Evolutionary conservation across 441 rosid species (phyloP), one percentile per base, ranked within the genome.

Genomic region (Gossypium gossypioides): DNA sequence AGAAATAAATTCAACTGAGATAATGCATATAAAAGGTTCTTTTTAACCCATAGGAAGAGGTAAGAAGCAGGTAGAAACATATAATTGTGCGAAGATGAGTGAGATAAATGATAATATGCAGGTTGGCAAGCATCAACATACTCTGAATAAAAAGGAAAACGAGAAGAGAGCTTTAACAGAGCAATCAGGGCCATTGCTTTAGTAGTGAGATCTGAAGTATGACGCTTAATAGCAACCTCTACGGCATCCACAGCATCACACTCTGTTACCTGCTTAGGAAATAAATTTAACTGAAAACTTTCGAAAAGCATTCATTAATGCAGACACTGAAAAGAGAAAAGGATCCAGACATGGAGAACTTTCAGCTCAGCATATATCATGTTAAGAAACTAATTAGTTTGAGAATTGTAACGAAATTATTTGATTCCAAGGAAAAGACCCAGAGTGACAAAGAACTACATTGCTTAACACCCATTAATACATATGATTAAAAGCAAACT

Each of bases 171-270:
- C 85, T 95, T 95, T 77, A 95, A 83, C 48, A 92, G 80, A 80
- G 98, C 92, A 76, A 91, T 77, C 82, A 91, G 79, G 75, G 93
- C 96, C 99, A 91, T 95, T 13, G 96, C 83, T 81, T 87, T 96
- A 42, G 99, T 92, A 12, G 87, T 84, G 73, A 89, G 83, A 85
- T 93, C 97, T 12, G 88, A 87, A 76, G 79, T 75, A 79, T 96
- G 89, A 62, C 81, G 88, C 78, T 84, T 88, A 68, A 93, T 80
- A 60, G 94, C 89, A 71, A 74, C 77, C 85, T 90, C 97, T 15
- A 87, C 73, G 66, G 86, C 88, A 85, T 91, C 97, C 81, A 91
- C 92, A 57, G 97, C 90, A 83, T 96, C 95, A 72, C 86, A 85
- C 78, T 93, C 99, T 22, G 95, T 89, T 62, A 90, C 97, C 99